Percentiles rank a stretch among this genome's conserved stretches.
These are phyloP conservation scores for Takakia lepidozioides DNA, from an alignment of 225 moss, liverwort and hornwort genomes.

Conservation along the genomic window DNA sequence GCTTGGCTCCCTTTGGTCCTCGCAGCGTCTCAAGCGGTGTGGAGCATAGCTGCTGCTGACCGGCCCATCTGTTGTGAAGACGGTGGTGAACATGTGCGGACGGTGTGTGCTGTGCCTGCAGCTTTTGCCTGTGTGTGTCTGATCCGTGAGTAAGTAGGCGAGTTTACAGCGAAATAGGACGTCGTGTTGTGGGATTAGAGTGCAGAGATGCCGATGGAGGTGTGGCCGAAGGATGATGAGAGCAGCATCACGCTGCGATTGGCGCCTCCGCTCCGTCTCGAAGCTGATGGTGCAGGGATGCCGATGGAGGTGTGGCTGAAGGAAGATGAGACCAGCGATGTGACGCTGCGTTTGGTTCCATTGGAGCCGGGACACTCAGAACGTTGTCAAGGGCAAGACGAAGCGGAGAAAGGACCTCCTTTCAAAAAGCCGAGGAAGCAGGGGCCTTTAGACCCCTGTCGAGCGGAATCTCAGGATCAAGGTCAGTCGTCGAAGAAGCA, in stretches of 20 bases:
- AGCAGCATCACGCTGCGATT: slow-evolving; percentile 44
- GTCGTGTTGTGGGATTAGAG: too few relatives aligned
- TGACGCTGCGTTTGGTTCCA: slow-evolving; percentile 35
- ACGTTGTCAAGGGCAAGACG: slow-evolving; percentile 21
- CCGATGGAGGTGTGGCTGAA: slow-evolving; percentile 46
- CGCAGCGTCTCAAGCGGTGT: too few relatives aligned
- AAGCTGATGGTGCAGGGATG: slow-evolving; percentile 34
- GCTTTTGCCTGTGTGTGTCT: too few relatives aligned
- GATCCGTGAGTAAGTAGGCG: too few relatives aligned
- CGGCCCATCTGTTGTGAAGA: too few relatives aligned
- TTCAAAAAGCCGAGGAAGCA: slow-evolving; percentile 37
- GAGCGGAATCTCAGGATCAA: slow-evolving; percentile 40
- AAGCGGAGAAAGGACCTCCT: slow-evolving; percentile 21
- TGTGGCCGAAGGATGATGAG: slow-evolving; percentile 53
- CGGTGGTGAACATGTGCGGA: too few relatives aligned
- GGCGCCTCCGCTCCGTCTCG: slow-evolving; percentile 39
- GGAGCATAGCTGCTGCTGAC: too few relatives aligned
- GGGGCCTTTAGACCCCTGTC: too few relatives aligned
- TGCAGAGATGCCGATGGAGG: slow-evolving; percentile 42
- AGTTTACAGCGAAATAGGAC: too few relatives aligned
- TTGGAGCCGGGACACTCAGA: too few relatives aligned
- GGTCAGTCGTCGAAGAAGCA: slow-evolving; percentile 37
- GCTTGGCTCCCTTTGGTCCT: too few relatives aligned
- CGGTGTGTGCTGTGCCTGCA: too few relatives aligned
- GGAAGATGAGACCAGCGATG: slow-evolving; percentile 37